A percentile compares a stretch with the other conserved stretches of the same genome.
phyloP scores from a whole-genome alignment of 23 red algal species.

The Gracilaria caudata region DNA sequence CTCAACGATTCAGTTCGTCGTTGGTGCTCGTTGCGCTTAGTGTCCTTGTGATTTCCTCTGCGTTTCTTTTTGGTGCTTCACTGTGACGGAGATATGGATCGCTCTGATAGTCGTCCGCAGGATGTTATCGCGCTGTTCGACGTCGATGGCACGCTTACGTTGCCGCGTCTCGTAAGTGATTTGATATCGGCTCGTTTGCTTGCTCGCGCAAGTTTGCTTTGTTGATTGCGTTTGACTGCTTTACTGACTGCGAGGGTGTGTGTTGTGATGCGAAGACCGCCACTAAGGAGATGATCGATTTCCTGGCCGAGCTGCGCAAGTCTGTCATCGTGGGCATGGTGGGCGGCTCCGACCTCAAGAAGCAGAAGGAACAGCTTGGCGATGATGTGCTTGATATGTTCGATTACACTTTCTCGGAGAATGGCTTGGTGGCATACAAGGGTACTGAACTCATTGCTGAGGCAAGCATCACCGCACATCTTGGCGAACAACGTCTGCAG shows the following conservation, averaged over 20 bases:
- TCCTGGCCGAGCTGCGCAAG: constrained; percentile 70
- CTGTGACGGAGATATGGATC: constrained; percentile 18
- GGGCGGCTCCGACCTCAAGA: constrained; percentile 88
- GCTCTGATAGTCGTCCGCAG: constrained; percentile 19
- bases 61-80: background rate
- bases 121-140: constrained; percentile 96
- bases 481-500: constrained; percentile 90
- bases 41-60: too few relatives aligned
- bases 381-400: constrained; percentile 86
- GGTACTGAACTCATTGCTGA: constrained; percentile 77
- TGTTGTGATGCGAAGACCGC: constrained; percentile 38
- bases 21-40: too few relatives aligned
- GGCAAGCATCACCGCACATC: constrained; percentile 66
- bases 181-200: background rate
- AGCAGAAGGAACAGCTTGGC: constrained; percentile 94
- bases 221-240: background rate
- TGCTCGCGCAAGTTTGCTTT: background rate
- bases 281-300: constrained; percentile 76
- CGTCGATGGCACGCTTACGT: constrained; percentile 97
- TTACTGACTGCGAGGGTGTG: background rate
- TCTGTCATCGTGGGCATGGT: constrained; percentile 82
- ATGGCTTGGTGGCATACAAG: constrained; percentile 92
- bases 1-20: too few relatives aligned
- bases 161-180: constrained; percentile 77
- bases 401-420: constrained; percentile 99